These are phyloP conservation scores for Aspergillus mulundensis DNA, from an alignment of 495 filamentous ascomycete genomes.

Conservation along the genomic window DNA sequence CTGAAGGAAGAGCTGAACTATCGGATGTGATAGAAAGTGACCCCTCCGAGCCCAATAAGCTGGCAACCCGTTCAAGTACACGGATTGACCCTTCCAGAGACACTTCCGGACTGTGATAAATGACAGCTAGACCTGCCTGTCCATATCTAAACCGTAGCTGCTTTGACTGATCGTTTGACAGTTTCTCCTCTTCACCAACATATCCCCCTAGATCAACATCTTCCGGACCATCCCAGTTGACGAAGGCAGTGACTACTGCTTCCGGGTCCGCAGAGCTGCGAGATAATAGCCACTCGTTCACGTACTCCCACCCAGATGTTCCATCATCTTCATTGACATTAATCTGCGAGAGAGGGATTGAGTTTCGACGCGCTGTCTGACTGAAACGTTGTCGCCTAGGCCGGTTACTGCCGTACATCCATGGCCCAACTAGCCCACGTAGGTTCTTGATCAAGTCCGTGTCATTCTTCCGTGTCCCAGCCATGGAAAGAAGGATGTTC, in stretches of 20 bases:
- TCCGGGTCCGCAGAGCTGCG: conserved; percentile 48
- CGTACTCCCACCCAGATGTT: conserved; percentile 63
- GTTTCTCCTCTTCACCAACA: conserved; percentile 39
- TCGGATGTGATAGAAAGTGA: conserved; percentile 33
- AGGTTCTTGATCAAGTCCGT: conserved; percentile 64
- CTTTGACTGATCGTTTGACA: conserved; percentile 49
- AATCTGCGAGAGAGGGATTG: conserved; percentile 26
- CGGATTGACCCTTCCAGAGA: conserved; percentile 58
- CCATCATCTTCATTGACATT: conserved; percentile 20
- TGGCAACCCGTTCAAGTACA: conserved; percentile 57
- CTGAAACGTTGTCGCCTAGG: conserved; percentile 56
- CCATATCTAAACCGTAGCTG: conserved; percentile 61
- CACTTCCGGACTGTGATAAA: conserved; percentile 65
- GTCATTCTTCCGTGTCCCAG: conserved; percentile 38
- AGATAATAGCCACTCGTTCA: conserved; percentile 77
- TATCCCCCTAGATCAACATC: conserved; percentile 79
- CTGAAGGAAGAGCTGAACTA: conserved; percentile 23
- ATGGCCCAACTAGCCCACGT: conserved; percentile 72
- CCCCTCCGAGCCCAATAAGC: conserved; percentile 57
- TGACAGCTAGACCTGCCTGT: conserved; percentile 65
- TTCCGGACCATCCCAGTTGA: conserved; percentile 74
- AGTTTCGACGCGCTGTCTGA: conserved; percentile 26
- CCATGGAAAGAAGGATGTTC: conserved; percentile 64
- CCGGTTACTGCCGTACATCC: conserved; percentile 68
- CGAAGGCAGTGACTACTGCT: conserved; percentile 56